Conservation (phyloP, 2,329 filamentous ascomycete genomes). For the Fonsecaea multimorphosa region DNA sequence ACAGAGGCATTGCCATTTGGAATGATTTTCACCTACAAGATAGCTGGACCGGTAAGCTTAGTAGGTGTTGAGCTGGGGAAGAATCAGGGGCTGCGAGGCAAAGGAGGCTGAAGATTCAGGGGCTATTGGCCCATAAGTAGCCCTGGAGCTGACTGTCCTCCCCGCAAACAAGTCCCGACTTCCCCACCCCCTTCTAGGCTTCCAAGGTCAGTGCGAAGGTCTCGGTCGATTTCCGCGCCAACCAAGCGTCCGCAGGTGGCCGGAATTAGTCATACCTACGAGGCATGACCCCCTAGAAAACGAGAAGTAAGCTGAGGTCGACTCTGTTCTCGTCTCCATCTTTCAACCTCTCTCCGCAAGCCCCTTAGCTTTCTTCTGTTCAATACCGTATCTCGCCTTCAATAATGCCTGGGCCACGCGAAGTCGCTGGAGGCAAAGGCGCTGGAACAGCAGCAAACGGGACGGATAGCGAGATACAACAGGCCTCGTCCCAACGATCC, state of each 20-base stretch:
- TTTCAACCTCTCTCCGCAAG: background rate
- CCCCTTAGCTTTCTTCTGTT: background rate
- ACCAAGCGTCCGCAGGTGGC: background rate
- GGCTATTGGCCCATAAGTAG: background rate
- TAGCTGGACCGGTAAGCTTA: background rate
- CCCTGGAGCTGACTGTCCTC: background rate
- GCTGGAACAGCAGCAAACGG: background rate
- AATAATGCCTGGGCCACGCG: background rate
- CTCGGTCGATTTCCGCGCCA: background rate
- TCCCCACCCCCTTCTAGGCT: background rate
- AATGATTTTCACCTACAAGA: too few relatives aligned
- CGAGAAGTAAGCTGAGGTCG: background rate
- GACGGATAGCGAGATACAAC: background rate
- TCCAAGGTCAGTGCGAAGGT: background rate
- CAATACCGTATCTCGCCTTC: background rate
- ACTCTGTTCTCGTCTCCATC: background rate
- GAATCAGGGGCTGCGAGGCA: background rate
- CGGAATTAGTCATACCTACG: background rate
- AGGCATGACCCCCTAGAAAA: background rate
- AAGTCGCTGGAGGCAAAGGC: background rate
- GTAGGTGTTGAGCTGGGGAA: background rate
- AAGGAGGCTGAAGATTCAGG: constrained; percentile 3
- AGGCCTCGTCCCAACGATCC: background rate
- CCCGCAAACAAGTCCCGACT: background rate
- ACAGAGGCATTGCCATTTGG: too few relatives aligned